Evolutionary conservation across 495 filamentous ascomycete species (phyloP).

Genomic region (Trichoderma gamsii): DNA sequence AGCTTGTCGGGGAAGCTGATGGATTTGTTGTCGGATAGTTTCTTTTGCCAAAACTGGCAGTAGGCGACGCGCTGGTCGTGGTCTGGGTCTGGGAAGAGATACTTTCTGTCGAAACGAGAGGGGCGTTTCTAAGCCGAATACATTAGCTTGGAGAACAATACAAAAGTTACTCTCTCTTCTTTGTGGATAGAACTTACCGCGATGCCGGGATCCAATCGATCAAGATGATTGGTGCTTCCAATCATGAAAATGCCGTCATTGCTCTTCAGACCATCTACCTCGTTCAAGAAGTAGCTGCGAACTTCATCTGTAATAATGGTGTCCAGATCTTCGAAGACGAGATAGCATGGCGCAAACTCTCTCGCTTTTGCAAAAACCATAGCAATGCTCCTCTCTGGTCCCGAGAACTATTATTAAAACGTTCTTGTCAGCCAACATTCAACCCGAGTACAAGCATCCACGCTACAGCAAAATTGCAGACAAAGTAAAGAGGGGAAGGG

Average conservation of each 20-base stretch:
- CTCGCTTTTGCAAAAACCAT: conserved; percentile 48
- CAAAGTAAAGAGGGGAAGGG: conserved; percentile 19
- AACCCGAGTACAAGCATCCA: background rate
- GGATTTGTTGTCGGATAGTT: conserved; percentile 46
- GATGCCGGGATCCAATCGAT: conserved; percentile 54
- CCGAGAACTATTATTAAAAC: conserved; percentile 28
- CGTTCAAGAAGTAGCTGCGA: conserved; percentile 63
- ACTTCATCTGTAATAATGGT: conserved; percentile 48
- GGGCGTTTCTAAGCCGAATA: conserved; percentile 43
- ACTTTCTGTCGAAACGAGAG: conserved; percentile 60
- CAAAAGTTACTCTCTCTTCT: too few relatives aligned
- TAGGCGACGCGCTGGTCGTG: conserved; percentile 50
- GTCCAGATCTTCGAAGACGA: conserved; percentile 63
- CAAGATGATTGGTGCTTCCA: conserved; percentile 57
- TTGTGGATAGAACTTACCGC: conserved; percentile 27
- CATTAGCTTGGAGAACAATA: too few relatives aligned
- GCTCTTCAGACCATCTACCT: conserved; percentile 61
- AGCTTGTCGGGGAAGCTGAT: conserved; percentile 53
- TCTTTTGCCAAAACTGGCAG: conserved; percentile 52
- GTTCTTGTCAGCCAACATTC: background rate
- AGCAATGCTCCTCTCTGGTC: conserved; percentile 41
- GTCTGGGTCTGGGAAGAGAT: conserved; percentile 52
- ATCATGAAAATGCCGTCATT: conserved; percentile 65
- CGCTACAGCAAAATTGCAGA: background rate
- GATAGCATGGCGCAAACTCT: conserved; percentile 44